phyloP scores from a whole-genome alignment of 768 basidiomycete genomes.

The Mycena belliarum region DNA sequence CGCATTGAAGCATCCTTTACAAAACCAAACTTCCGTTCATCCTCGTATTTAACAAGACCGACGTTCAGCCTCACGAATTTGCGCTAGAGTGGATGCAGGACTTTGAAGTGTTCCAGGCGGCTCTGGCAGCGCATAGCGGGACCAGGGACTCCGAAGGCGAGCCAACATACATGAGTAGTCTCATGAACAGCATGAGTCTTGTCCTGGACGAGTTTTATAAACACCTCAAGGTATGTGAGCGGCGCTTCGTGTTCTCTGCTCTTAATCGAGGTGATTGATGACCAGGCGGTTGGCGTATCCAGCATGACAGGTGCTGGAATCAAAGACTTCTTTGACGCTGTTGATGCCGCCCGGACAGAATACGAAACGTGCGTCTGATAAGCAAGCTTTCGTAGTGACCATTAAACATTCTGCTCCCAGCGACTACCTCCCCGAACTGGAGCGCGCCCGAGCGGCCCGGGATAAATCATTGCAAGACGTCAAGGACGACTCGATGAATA shows the following conservation, averaged over 20 bases:
- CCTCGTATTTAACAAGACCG: conserved; percentile 98
- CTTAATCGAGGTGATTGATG: too few species aligned
- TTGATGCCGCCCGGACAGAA: conserved; percentile 83
- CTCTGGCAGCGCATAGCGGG: conserved; percentile 70
- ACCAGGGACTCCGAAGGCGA: conserved; percentile 81
- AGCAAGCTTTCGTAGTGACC: not conserved
- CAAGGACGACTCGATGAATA: conserved; percentile 76
- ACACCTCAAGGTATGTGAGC: conserved; percentile 73
- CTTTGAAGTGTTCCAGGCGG: conserved; percentile 92
- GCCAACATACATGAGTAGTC: conserved; percentile 95
- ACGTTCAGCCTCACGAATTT: conserved; percentile 87
- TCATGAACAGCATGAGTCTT: conserved; percentile 99
- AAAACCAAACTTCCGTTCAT: conserved; percentile 98
- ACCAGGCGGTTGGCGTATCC: conserved; percentile 95
- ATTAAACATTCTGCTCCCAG: conserved; percentile 39
- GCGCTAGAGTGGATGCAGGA: conserved; percentile 98
- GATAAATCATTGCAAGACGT: conserved; percentile 63
- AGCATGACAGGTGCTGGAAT: conserved; percentile 96
- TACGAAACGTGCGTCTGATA: conserved; percentile 72
- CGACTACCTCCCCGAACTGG: conserved; percentile 90
- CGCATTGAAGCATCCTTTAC: conserved; percentile 77
- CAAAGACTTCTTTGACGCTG: conserved; percentile 87
- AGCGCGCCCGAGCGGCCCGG: conserved; percentile 62
- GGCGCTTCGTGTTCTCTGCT: not conserved
- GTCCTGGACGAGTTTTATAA: conserved; percentile 99